Conservation (phyloP, 495 filamentous ascomycete genomes). For the Barbatosphaeria neglecta region DNA sequence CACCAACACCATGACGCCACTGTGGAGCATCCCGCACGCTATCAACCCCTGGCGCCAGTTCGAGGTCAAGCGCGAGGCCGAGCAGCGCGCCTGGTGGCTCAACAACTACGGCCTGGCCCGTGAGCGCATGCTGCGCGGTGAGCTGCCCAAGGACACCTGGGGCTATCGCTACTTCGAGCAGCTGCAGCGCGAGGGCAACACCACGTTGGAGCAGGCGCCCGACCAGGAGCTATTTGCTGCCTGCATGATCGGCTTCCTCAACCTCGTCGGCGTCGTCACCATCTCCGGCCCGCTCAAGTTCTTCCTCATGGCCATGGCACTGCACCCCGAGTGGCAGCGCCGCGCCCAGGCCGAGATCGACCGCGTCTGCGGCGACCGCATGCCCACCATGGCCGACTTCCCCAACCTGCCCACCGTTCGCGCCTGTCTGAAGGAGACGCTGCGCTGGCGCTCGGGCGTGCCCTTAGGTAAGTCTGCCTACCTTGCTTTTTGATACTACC, state of each 20-base stretch:
- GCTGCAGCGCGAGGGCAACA: constrained; percentile 24
- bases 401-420: constrained; percentile 37
- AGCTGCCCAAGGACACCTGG: constrained; percentile 31
- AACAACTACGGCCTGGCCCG: constrained; percentile 27
- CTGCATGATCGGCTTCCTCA: constrained; percentile 37
- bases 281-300: constrained; percentile 35
- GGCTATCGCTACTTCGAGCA: constrained; percentile 34
- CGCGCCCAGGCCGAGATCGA: constrained; percentile 50
- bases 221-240: constrained; percentile 33
- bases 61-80: constrained; percentile 26
- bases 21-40: constrained; percentile 27
- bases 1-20: constrained; percentile 33
- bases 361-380: constrained; percentile 38
- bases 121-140: constrained; percentile 21
- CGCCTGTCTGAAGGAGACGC: constrained; percentile 48
- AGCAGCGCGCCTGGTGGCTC: constrained; percentile 34
- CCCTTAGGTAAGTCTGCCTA: constrained; percentile 24
- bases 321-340: constrained; percentile 34
- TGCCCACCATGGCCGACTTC: constrained; percentile 37
- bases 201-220: constrained; percentile 20
- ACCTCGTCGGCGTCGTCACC: constrained; percentile 35
- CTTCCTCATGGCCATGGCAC: constrained; percentile 37
- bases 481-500: background rate
- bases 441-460: constrained; percentile 48
- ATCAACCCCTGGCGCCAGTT: constrained; percentile 35